Evolutionary conservation across 1,284 basidiomycete genomes (phyloP).

Genomic region (Sparassis latifolia): DNA sequence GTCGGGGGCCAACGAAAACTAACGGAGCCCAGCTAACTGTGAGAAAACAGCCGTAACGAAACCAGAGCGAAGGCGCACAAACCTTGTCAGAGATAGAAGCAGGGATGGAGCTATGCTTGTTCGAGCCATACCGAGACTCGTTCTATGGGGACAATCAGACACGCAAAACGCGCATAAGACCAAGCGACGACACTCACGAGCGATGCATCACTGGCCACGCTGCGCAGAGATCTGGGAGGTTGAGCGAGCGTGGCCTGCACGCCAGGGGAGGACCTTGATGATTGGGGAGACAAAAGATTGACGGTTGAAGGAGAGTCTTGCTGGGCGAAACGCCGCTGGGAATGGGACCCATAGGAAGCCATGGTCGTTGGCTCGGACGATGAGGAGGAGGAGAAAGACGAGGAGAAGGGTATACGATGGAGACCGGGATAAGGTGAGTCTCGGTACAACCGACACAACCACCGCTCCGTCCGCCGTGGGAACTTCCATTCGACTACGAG

Average conservation of each 20-base stretch:
- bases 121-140: conserved; percentile 36
- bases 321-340: conserved; percentile 18
- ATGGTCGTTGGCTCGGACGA: conserved; percentile 11
- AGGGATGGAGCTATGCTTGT: conserved; percentile 16
- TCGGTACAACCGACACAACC: too few species aligned
- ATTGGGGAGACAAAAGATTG: conserved; percentile 40
- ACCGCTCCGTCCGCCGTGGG: too few species aligned
- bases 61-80: too few species aligned
- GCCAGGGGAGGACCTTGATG: conserved; percentile 16
- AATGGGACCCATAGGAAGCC: conserved; percentile 19
- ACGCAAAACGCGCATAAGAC: background rate
- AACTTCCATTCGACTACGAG: too few species aligned
- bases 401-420: conserved; percentile 9
- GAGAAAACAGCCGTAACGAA: too few species aligned
- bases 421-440: background rate
- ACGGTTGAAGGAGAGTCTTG: conserved; percentile 42
- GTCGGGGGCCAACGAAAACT: conserved; percentile 74
- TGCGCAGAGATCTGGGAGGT: conserved; percentile 34
- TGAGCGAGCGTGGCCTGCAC: conserved; percentile 42
- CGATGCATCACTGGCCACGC: conserved; percentile 33
- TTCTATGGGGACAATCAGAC: conserved; percentile 25
- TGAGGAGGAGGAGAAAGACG: conserved; percentile 9
- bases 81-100: conserved; percentile 35
- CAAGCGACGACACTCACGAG: conserved; percentile 28
- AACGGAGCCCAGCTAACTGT: too few species aligned